These are phyloP conservation scores for Naematelia encephala DNA, from an alignment of 768 basidiomycete species.

Conservation along the genomic window DNA sequence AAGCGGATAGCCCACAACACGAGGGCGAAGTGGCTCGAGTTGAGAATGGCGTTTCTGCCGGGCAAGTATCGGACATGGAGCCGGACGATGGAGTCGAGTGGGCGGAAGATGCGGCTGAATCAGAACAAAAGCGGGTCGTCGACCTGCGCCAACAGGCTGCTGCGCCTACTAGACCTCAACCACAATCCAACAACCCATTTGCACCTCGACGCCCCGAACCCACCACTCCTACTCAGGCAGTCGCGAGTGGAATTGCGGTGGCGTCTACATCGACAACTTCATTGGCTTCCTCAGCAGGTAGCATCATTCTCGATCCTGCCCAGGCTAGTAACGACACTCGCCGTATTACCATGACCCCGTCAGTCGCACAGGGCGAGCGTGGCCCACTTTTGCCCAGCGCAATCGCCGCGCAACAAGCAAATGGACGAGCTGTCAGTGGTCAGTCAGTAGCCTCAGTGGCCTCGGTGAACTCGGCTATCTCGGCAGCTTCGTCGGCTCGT, in stretches of 20 bases:
- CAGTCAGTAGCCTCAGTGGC: constrained; percentile 50
- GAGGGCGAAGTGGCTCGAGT: constrained; percentile 16
- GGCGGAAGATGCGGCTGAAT: constrained; percentile 69
- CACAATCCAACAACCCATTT: constrained; percentile 42
- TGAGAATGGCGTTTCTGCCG: constrained; percentile 31
- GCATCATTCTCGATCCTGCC: constrained; percentile 60
- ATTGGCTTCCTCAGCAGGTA: constrained; percentile 15
- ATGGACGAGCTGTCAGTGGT: constrained; percentile 56
- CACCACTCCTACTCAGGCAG: not conserved
- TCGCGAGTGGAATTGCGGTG: constrained; percentile 55
- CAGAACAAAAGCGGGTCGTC: constrained; percentile 48
- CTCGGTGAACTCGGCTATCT: constrained; percentile 26
- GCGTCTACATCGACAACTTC: constrained; percentile 51
- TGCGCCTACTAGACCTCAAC: constrained; percentile 4
- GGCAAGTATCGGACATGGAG: constrained; percentile 45
- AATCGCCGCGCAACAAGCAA: constrained; percentile 17
- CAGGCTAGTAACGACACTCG: constrained; percentile 66
- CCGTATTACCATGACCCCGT: constrained; percentile 73
- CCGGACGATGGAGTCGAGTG: constrained; percentile 80
- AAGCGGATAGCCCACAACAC: constrained; percentile 42
- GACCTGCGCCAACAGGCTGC: constrained; percentile 21
- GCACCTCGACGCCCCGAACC: constrained; percentile 16
- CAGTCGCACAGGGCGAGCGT: constrained; percentile 62
- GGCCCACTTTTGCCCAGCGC: constrained; percentile 32
- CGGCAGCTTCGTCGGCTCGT: constrained; percentile 8